These are phyloP conservation scores for Rosellinia necatrix DNA, from an alignment of 2,329 filamentous ascomycete genomes.

Conservation along the genomic window DNA sequence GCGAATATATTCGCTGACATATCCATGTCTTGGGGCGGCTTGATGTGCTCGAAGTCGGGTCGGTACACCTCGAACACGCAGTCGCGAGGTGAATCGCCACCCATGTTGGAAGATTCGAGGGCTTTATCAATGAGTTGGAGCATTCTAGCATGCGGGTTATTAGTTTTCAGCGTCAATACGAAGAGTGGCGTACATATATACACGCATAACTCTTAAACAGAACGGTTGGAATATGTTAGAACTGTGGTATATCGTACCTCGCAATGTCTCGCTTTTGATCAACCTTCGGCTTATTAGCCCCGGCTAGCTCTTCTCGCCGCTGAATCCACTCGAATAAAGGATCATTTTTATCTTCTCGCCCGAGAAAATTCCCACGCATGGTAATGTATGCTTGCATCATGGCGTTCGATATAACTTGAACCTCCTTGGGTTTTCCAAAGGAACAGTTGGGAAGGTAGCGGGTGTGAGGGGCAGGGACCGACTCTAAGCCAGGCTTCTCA, in stretches of 20 bases:
- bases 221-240: too few relatives aligned
- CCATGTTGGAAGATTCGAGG: constrained; percentile 22
- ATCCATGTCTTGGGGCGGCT: constrained; percentile 29
- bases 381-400: constrained; percentile 36
- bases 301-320: constrained; percentile 17
- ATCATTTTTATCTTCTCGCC: constrained; percentile 18
- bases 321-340: constrained; percentile 37
- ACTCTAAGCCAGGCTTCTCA: neutral
- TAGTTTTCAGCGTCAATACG: too few relatives aligned
- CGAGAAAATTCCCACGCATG: constrained; percentile 36
- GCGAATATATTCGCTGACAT: constrained; percentile 20
- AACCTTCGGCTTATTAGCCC: constrained; percentile 5
- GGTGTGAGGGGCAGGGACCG: constrained; percentile 5
- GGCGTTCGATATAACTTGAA: constrained; percentile 32
- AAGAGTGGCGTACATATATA: neutral
- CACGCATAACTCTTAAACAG: too few relatives aligned
- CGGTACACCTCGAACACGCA: constrained; percentile 33
- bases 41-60: constrained; percentile 31
- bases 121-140: constrained; percentile 29
- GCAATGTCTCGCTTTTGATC: constrained; percentile 24
- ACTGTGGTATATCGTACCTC: constrained; percentile 21
- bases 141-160: constrained; percentile 27
- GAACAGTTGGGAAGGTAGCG: constrained; percentile 33
- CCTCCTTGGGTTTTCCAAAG: constrained; percentile 17
- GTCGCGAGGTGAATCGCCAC: constrained; percentile 31